Evolutionary conservation across 805 yeast genomes (phyloP), one percentile per base, ranked within the genome.

Genomic region (Clavispora fructus): DNA sequence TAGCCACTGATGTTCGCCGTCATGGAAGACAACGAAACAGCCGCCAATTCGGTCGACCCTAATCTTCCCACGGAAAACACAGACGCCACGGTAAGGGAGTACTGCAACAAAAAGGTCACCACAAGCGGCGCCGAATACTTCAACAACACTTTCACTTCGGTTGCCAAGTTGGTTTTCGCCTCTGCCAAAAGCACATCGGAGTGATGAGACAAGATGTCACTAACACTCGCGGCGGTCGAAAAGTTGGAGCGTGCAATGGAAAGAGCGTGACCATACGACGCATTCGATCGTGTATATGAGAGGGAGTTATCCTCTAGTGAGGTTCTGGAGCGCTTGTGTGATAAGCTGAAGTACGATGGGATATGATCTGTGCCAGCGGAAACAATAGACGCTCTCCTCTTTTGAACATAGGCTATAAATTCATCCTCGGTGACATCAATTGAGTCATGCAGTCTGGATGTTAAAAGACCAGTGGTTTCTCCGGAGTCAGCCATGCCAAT

Each of bases 61-160:
- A 86, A 71, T 53, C 82, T 79, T 9, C 92, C 90, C 28, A 85
- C 91, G 3, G 86, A 80, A 60, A 86, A 85, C 30, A 85, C 86
- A 0, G 88, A 82, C 13, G 90, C 88, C 42, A 86, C 83, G 4
- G 88, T 82, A 41, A 85, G 68, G 0, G 90, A 84, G 60, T 83
- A 82, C 59, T 85, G 90, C 48, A 85, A 64, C 26, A 85, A 59
- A 54, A 85, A 85, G 0, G 92, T 85, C 42, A 82, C 65, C 16
- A 83, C 71, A 54, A 85, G 64, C 0, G 92, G 92, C 9, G 73
- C 48, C 0, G 83, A 77, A 47, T 72, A 75, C 35, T 58, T 54
- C 17, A 65, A 30, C 42, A 79, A 57, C 12, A 66, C 68, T 41
- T 55, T 60, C 10, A 69, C 49, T 59, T 78, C 83, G 28, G 67